phyloP scores from a whole-genome alignment of 129 eudicot genomes.

The Escallonia rubra region DNA sequence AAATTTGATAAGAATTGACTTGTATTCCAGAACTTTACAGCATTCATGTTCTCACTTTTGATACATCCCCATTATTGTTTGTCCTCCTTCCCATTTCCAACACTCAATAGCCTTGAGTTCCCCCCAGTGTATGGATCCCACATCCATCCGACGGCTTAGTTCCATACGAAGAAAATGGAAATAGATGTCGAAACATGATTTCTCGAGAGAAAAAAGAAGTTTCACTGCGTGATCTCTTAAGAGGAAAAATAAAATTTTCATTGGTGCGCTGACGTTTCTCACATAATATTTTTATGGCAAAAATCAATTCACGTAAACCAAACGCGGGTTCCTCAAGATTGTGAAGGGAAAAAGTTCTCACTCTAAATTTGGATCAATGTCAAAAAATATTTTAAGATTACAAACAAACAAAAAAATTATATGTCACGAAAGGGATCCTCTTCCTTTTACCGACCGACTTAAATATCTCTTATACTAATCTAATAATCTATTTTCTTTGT shows the following conservation, averaged over 20 bases:
- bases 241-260: neutral
- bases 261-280: neutral
- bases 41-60: too few relatives aligned
- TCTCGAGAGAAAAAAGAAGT: too few relatives aligned
- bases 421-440: neutral
- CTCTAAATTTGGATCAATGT: neutral
- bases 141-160: too few relatives aligned
- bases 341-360: neutral
- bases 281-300: neutral
- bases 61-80: neutral
- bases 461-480: neutral
- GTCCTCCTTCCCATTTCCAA: neutral
- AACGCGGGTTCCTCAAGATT: neutral
- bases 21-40: neutral
- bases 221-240: too few relatives aligned
- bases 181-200: too few relatives aligned
- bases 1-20: neutral
- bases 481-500: slow-evolving; percentile 9
- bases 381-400: neutral
- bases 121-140: too few relatives aligned
- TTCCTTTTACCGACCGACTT: too few relatives aligned
- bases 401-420: neutral
- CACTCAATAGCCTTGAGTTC: too few relatives aligned
- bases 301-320: neutral
- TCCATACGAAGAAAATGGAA: too few relatives aligned